Evolutionary conservation across 2,329 filamentous ascomycete species (phyloP).

Genomic region (Claviceps spartinae): DNA sequence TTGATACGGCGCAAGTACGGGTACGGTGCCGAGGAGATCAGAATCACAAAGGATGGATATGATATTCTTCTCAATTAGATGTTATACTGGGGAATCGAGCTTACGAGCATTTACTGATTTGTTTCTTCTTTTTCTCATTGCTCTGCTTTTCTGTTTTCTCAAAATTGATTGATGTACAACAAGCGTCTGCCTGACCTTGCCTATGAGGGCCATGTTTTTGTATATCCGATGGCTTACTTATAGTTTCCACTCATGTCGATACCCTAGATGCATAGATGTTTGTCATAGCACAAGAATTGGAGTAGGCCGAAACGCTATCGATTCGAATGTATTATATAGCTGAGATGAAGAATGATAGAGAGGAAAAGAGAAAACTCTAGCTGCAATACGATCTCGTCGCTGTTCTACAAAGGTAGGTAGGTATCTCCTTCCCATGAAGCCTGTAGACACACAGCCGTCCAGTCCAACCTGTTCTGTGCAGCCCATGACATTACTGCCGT

Average conservation of each 20-base stretch:
- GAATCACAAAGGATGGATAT: slow-evolving; percentile 55
- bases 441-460: too few species aligned
- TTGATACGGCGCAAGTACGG: slow-evolving; percentile 61
- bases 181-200: not conserved
- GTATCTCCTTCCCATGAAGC: too few species aligned
- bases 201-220: not conserved
- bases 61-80: slow-evolving; percentile 46
- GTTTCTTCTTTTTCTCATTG: not conserved
- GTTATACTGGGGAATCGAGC: too few species aligned
- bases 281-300: not conserved
- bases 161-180: not conserved
- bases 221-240: not conserved
- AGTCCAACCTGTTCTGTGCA: too few species aligned
- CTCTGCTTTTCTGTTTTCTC: not conserved
- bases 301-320: not conserved
- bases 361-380: too few species aligned
- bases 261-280: not conserved
- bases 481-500: too few species aligned
- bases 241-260: not conserved
- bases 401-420: too few species aligned
- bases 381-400: too few species aligned
- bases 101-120: too few species aligned
- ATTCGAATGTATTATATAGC: too few species aligned
- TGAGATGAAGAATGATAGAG: too few species aligned
- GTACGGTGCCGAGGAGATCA: slow-evolving; percentile 44